These are phyloP conservation scores for Shiraia bambusicola DNA, from an alignment of 2,329 filamentous ascomycete species.

Conservation along the genomic window DNA sequence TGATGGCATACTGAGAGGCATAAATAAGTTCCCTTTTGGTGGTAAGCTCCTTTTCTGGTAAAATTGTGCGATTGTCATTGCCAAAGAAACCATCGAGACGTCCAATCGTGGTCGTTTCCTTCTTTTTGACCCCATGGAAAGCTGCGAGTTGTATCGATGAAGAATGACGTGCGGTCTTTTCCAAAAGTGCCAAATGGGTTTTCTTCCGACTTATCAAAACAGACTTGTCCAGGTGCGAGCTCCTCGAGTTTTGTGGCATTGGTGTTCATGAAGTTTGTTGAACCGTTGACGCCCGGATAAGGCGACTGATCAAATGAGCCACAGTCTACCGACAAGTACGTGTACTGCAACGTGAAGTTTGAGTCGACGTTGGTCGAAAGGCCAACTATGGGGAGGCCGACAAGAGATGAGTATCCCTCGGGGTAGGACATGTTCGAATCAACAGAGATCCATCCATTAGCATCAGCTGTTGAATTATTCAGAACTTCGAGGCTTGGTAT, in stretches of 20 bases:
- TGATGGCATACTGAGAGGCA: conserved; percentile 12
- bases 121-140: conserved; percentile 1
- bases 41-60: conserved; percentile 4
- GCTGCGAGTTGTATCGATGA: conserved; percentile 25
- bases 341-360: conserved; percentile 25
- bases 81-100: conserved; percentile 26
- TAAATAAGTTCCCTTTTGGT: conserved; percentile 12
- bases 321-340: conserved; percentile 24
- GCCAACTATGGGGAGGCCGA: conserved; percentile 33
- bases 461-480: conserved; percentile 6
- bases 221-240: conserved; percentile 20
- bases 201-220: conserved; percentile 5
- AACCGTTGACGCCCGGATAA: conserved; percentile 5
- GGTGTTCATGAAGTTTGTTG: conserved; percentile 5
- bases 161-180: conserved; percentile 17
- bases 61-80: conserved; percentile 12
- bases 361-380: conserved; percentile 3
- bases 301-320: conserved; percentile 4
- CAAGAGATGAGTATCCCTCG: conserved; percentile 32
- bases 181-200: conserved; percentile 13
- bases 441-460: conserved; percentile 26
- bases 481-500: conserved; percentile 27
- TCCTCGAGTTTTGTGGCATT: conserved; percentile 18
- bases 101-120: conserved; percentile 1
- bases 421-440: conserved; percentile 9